Percentiles rank a stretch among this genome's conserved stretches.
Evolutionary conservation across 495 filamentous ascomycete genomes (phyloP).

Genomic region (Astrocystis sublimbata): DNA sequence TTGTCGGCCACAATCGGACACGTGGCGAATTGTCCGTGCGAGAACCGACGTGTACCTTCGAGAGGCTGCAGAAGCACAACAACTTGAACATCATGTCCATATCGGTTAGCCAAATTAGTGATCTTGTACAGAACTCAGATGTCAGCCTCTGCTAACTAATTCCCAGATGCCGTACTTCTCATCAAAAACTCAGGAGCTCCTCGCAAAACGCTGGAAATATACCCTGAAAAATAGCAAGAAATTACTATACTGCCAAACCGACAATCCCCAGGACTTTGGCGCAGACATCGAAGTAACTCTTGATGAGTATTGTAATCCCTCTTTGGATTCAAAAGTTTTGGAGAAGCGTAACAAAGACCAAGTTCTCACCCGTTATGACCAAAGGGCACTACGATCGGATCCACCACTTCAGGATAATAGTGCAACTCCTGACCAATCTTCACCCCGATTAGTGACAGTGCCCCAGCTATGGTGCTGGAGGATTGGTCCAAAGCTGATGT

Average conservation of each 20-base stretch:
- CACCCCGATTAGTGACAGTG: neutral
- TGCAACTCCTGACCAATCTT: neutral
- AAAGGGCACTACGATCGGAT: neutral
- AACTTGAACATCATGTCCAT: neutral
- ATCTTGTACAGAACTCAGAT: no score
- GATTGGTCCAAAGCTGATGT: neutral
- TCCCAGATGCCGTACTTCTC: neutral
- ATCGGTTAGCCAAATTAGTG: neutral
- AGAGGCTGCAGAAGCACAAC: neutral
- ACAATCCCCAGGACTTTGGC: neutral
- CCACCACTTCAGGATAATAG: neutral
- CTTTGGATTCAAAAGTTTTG: neutral
- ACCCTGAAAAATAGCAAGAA: neutral
- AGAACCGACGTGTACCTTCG: neutral
- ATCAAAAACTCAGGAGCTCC: neutral
- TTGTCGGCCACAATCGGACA: neutral
- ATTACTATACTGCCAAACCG: neutral
- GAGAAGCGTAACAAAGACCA: neutral
- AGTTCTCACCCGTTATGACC: neutral
- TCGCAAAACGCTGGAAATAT: neutral
- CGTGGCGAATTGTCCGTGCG: neutral
- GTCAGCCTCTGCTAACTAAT: neutral
- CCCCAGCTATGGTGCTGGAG: neutral
- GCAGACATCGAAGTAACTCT: neutral
- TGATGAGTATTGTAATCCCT: constrained; percentile 6